Percentiles rank a stretch among this genome's conserved stretches.
Evolutionary conservation across 1,284 basidiomycete species (phyloP).

Genomic region (Cystobasidium pallidum): DNA sequence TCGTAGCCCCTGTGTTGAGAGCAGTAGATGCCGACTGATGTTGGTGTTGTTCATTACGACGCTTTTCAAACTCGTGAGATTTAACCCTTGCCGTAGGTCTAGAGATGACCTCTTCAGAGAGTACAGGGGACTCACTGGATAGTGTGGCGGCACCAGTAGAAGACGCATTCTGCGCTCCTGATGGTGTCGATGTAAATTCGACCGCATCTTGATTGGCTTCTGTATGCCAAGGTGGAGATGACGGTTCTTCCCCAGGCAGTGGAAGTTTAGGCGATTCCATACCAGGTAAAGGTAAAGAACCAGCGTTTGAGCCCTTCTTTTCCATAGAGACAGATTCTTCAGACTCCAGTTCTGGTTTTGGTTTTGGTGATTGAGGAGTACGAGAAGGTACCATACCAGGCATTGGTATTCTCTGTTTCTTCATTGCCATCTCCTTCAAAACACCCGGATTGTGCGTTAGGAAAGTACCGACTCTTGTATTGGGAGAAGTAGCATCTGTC

Average conservation of each 20-base stretch:
- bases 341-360: background rate
- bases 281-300: slow-evolving; percentile 35
- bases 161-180: background rate
- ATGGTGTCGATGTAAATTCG: background rate
- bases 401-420: slow-evolving; percentile 31
- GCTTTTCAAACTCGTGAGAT: slow-evolving; percentile 29
- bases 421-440: slow-evolving; percentile 24
- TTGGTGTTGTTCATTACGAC: background rate
- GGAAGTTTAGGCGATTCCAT: slow-evolving; percentile 38
- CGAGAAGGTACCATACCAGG: slow-evolving; percentile 33
- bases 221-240: background rate
- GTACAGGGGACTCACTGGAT: slow-evolving; percentile 18
- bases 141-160: background rate
- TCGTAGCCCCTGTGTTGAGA: no score
- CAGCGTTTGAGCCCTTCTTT: background rate
- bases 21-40: background rate
- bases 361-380: background rate
- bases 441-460: slow-evolving; percentile 24
- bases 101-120: slow-evolving; percentile 13
- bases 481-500: slow-evolving; percentile 16
- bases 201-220: background rate
- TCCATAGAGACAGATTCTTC: slow-evolving; percentile 5
- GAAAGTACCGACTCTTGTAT: slow-evolving; percentile 25
- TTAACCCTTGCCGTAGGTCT: slow-evolving; percentile 14
- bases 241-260: slow-evolving; percentile 15